These are phyloP conservation scores for Cenococcum geophilum DNA, from an alignment of 495 filamentous ascomycete genomes.

Conservation along the genomic window DNA sequence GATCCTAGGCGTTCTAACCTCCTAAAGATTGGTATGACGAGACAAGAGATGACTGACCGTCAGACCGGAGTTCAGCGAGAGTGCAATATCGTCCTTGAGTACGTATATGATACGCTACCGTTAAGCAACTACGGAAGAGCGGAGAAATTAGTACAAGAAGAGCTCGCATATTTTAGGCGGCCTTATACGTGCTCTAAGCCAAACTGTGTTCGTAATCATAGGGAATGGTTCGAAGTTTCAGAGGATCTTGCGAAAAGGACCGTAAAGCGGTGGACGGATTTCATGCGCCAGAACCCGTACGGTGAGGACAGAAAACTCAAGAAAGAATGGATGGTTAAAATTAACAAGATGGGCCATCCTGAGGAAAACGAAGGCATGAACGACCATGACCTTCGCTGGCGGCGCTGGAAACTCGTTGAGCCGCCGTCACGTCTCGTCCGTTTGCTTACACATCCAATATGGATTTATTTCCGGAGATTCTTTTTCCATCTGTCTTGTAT, in stretches of 20 bases:
- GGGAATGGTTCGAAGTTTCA: conserved; percentile 3
- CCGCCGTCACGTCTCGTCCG: no score
- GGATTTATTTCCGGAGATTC: no score
- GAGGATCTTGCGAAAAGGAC: neutral
- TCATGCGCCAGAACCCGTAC: neutral
- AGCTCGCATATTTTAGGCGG: neutral
- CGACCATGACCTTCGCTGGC: neutral
- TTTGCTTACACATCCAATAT: no score
- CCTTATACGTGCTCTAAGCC: neutral
- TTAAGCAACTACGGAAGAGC: neutral
- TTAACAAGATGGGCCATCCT: neutral
- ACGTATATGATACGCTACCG: neutral
- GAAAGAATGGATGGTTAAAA: neutral
- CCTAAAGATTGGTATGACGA: neutral
- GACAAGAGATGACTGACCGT: neutral
- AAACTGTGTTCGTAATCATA: neutral
- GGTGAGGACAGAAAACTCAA: neutral
- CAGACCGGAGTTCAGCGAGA: neutral
- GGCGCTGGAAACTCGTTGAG: neutral
- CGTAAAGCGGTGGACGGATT: neutral
- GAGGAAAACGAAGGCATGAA: neutral
- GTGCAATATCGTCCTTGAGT: neutral
- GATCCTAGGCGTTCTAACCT: neutral
- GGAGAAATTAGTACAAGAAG: neutral
- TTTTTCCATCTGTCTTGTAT: no score